Conservation (phyloP, 805 yeast genomes). For the Lipomyces yamadae region DNA sequence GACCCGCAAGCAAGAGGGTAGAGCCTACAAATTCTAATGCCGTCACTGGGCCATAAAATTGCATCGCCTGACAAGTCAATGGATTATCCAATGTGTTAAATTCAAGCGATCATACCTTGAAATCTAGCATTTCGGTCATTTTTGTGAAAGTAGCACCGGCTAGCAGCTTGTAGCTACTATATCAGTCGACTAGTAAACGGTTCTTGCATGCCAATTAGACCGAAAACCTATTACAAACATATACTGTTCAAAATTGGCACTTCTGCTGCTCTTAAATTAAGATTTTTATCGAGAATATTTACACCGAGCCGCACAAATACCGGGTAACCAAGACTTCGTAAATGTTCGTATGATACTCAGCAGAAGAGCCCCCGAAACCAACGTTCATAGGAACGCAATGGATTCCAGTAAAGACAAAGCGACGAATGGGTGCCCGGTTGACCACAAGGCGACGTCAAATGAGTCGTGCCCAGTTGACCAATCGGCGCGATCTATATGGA, state of each 20-base stretch:
- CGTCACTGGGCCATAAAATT: conserved; percentile 69
- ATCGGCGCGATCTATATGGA: conserved; percentile 63
- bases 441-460: conserved; percentile 26
- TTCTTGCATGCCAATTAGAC: not conserved
- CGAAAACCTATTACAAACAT: not conserved
- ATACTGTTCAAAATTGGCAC: too few species aligned
- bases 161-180: not conserved
- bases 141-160: not conserved
- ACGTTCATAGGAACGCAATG: not conserved
- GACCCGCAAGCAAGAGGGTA: conserved; percentile 60
- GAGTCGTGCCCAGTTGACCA: conserved; percentile 74
- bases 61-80: not conserved
- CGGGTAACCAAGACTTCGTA: not conserved
- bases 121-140: not conserved
- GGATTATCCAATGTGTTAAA: not conserved
- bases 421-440: conserved; percentile 38
- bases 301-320: not conserved
- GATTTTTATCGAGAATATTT: not conserved
- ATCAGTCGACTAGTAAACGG: not conserved
- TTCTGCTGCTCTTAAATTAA: too few species aligned
- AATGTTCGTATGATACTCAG: too few species aligned
- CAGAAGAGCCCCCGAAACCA: too few species aligned
- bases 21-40: conserved; percentile 55
- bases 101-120: not conserved
- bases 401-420: conserved; percentile 1